Percentiles rank a stretch among this genome's conserved stretches.
These are phyloP conservation scores for Asterochloris erici DNA, from an alignment of 139 green algal species.

Conservation along the genomic window DNA sequence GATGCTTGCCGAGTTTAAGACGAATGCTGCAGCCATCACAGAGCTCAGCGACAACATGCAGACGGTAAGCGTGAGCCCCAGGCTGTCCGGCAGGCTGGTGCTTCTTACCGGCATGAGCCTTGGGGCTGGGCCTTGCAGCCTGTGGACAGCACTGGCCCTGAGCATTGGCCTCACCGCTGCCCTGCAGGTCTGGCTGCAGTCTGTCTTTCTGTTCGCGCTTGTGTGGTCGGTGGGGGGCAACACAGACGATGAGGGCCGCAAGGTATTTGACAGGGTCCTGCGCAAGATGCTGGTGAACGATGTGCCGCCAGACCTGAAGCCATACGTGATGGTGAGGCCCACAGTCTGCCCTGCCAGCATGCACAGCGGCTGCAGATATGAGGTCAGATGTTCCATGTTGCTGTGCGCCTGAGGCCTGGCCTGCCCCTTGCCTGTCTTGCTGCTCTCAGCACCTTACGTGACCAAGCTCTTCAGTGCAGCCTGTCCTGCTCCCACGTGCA, in stretches of 20 bases:
- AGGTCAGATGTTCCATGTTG: neutral
- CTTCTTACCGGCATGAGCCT: no score
- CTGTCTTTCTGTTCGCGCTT: conserved; percentile 57
- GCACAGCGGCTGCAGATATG: neutral
- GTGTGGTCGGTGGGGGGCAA: conserved; percentile 62
- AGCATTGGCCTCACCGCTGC: no score
- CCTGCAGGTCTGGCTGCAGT: conserved; percentile 17
- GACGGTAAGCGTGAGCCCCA: conserved; percentile 18
- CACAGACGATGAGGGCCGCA: conserved; percentile 42
- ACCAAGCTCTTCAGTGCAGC: neutral
- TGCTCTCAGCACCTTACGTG: neutral
- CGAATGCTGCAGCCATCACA: neutral
- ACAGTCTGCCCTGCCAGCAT: conserved; percentile 32
- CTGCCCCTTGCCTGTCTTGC: neutral
- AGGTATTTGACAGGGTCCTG: conserved; percentile 58
- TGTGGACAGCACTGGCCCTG: no score
- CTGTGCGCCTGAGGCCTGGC: neutral
- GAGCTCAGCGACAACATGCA: conserved; percentile 13
- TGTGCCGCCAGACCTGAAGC: conserved; percentile 27
- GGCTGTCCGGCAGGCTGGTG: conserved; percentile 16
- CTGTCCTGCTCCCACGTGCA: neutral
- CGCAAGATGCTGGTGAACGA: conserved; percentile 51
- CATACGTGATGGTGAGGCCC: conserved; percentile 59
- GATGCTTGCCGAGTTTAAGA: conserved; percentile 44
- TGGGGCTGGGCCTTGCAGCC: no score